Conservation (phyloP, 495 filamentous ascomycete species). For the Penicillium bovifimosum region DNA sequence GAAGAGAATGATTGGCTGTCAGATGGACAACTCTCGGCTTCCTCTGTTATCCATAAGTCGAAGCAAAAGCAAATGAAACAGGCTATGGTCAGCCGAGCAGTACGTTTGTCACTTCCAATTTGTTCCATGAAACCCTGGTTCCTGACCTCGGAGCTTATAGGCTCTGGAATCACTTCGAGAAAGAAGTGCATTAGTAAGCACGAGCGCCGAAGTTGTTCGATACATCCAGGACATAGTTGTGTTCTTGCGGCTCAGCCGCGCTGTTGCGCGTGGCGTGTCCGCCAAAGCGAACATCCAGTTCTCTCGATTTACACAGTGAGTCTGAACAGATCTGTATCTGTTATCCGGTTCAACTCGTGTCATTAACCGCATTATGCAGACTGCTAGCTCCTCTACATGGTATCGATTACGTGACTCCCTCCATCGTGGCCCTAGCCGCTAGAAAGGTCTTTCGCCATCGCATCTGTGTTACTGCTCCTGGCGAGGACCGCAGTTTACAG, state of each 20-base stretch:
- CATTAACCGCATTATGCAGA: conserved; percentile 11
- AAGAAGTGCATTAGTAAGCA: conserved; percentile 34
- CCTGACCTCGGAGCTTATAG: conserved; percentile 15
- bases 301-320: conserved; percentile 55
- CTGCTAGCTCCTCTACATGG: conserved; percentile 77
- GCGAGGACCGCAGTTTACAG: conserved; percentile 80
- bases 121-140: not conserved
- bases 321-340: not conserved
- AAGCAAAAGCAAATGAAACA: conserved; percentile 7
- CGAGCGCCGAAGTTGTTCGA: conserved; percentile 61
- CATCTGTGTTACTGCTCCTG: conserved; percentile 59
- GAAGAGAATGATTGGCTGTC: conserved; percentile 53
- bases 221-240: conserved; percentile 82
- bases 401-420: conserved; percentile 75
- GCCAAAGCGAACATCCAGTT: conserved; percentile 75
- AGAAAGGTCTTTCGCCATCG: conserved; percentile 86
- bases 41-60: conserved; percentile 43
- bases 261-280: conserved; percentile 70
- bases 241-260: conserved; percentile 81
- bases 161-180: conserved; percentile 39
- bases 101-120: conserved; percentile 7
- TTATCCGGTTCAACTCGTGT: not conserved
- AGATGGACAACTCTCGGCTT: conserved; percentile 38
- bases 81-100: conserved; percentile 19
- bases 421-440: conserved; percentile 75